Conservation (phyloP, 805 yeast species). For the Candida yuanshanica region DNA sequence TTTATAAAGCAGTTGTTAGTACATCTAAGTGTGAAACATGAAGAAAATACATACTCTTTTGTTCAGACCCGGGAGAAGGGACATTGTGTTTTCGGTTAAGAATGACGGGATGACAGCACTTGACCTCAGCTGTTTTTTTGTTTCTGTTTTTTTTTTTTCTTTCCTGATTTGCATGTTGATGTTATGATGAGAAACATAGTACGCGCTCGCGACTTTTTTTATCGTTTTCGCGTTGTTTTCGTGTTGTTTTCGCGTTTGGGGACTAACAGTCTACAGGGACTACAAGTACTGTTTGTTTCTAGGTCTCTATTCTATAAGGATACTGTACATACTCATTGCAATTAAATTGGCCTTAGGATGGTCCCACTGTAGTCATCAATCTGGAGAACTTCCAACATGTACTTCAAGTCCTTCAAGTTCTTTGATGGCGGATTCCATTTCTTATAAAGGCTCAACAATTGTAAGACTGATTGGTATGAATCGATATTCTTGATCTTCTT, state of each 20-base stretch:
- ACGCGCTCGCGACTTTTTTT: background rate
- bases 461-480: constrained; percentile 9
- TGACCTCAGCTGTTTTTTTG: background rate
- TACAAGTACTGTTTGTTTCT: background rate
- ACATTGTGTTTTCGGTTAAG: constrained; percentile 3
- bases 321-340: too few relatives aligned
- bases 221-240: background rate
- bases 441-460: constrained; percentile 8
- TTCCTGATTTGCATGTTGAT: too few relatives aligned
- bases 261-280: too few relatives aligned
- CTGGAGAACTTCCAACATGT: constrained; percentile 22
- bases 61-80: constrained; percentile 6
- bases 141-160: too few relatives aligned
- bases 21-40: too few relatives aligned
- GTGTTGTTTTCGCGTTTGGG: background rate
- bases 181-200: background rate
- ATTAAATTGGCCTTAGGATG: background rate
- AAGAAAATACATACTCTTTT: constrained; percentile 10
- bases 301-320: too few relatives aligned
- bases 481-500: constrained; percentile 29
- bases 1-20: background rate
- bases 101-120: too few relatives aligned
- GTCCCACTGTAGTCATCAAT: constrained; percentile 19
- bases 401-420: constrained; percentile 16
- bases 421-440: constrained; percentile 15